phyloP scores from a whole-genome alignment of 768 basidiomycete genomes.

The Rhizopogon roseolus region DNA sequence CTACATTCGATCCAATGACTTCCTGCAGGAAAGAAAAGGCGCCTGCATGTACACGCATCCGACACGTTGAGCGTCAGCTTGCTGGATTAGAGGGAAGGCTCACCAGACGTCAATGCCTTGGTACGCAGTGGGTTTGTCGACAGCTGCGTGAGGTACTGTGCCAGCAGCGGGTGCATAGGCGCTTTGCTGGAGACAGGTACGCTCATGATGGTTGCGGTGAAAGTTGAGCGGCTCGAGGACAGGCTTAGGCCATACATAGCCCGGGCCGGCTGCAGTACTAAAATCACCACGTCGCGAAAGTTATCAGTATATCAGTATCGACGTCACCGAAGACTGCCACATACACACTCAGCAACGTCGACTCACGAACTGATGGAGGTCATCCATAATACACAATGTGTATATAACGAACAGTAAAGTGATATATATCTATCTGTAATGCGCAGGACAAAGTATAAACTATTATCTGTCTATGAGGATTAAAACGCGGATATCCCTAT shows the following conservation, averaged over 20 bases:
- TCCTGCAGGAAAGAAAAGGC: slow-evolving; percentile 71
- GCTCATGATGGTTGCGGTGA: slow-evolving; percentile 34
- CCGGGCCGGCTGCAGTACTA: no score
- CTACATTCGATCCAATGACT: slow-evolving; percentile 69
- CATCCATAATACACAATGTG: neutral
- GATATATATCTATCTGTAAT: slow-evolving; percentile 13
- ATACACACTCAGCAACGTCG: no score
- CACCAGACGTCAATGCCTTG: slow-evolving; percentile 74
- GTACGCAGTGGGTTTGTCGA: slow-evolving; percentile 69
- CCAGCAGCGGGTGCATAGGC: slow-evolving; percentile 45
- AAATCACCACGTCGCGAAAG: no score
- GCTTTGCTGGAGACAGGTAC: slow-evolving; percentile 13
- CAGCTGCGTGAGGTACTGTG: slow-evolving; percentile 68
- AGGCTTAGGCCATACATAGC: no score
- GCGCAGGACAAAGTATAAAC: slow-evolving; percentile 6
- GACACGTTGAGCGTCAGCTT: neutral
- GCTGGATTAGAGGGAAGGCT: slow-evolving; percentile 6
- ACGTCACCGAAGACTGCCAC: no score
- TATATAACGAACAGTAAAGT: neutral
- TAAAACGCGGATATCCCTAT: neutral
- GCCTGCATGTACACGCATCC: slow-evolving; percentile 23
- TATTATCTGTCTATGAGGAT: slow-evolving; percentile 14
- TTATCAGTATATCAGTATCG: no score
- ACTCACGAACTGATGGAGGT: neutral
- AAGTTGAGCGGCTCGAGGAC: neutral